phyloP scores from a whole-genome alignment of 2,329 filamentous ascomycete genomes.

The Cytospora piceicola region DNA sequence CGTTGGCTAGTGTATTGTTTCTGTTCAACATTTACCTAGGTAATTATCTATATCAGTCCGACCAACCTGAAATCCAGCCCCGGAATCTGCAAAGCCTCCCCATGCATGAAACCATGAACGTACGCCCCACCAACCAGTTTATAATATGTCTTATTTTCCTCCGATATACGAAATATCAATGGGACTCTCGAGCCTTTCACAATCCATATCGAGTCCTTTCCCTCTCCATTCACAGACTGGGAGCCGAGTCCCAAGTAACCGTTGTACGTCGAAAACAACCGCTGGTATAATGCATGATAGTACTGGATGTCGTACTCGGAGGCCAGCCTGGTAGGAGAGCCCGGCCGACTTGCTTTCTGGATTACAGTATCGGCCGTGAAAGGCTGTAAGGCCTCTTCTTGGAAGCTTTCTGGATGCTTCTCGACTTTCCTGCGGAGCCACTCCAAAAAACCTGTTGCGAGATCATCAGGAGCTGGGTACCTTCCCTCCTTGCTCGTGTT shows the following conservation, averaged over 20 bases:
- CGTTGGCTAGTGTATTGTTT: no score
- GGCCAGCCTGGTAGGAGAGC: not conserved
- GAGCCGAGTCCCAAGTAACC: conserved; percentile 2
- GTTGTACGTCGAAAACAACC: not conserved
- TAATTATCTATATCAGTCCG: not conserved
- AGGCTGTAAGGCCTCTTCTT: not conserved
- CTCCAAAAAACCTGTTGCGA: not conserved
- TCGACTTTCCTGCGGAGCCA: not conserved
- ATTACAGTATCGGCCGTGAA: not conserved
- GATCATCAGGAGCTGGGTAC: not conserved
- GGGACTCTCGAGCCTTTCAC: conserved; percentile 10
- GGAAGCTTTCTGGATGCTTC: not conserved
- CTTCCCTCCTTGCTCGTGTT: not conserved
- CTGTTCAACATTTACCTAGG: no score
- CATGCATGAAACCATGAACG: conserved; percentile 9
- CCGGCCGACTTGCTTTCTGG: not conserved
- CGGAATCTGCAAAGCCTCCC: not conserved
- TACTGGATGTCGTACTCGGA: conserved; percentile 3
- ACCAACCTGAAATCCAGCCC: not conserved
- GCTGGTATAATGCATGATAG: conserved; percentile 1
- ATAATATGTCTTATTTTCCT: not conserved
- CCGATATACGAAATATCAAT: not conserved
- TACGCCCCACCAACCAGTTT: conserved; percentile 10
- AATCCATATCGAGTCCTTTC: conserved; percentile 5
- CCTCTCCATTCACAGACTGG: not conserved